Evolutionary conservation across 2,329 filamentous ascomycete genomes (phyloP).

Genomic region (Fusarium oxysporum): DNA sequence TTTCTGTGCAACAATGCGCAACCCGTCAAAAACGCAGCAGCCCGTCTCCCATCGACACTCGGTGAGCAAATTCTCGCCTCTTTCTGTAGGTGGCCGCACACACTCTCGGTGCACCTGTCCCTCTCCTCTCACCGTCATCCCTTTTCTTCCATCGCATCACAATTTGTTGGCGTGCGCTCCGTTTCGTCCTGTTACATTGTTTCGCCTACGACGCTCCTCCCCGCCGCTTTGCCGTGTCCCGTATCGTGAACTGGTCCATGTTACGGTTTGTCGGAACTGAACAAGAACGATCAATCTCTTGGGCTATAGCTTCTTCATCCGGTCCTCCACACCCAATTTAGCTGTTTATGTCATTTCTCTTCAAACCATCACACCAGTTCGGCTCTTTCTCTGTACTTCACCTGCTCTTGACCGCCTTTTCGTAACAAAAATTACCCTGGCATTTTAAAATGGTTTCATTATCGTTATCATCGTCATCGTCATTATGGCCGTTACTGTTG

Average conservation of each 20-base stretch:
- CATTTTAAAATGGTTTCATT: conserved; percentile 11
- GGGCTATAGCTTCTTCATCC: conserved; percentile 16
- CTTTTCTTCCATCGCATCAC: background rate
- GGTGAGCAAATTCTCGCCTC: conserved; percentile 35
- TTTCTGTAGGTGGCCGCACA: conserved; percentile 29
- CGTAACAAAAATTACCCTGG: conserved; percentile 2
- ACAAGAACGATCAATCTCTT: conserved; percentile 27
- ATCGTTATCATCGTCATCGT: conserved; percentile 29
- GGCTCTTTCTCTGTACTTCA: conserved; percentile 6
- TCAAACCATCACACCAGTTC: conserved; percentile 3
- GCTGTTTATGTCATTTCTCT: background rate
- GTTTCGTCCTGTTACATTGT: conserved; percentile 3
- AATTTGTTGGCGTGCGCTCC: background rate
- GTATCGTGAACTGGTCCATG: conserved; percentile 3
- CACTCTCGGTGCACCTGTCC: background rate
- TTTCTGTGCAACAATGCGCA: conserved; percentile 12
- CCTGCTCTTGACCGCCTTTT: conserved; percentile 26
- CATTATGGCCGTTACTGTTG: conserved; percentile 22
- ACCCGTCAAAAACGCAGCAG: conserved; percentile 30
- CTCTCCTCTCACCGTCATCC: conserved; percentile 11
- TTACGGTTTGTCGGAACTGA: conserved; percentile 6
- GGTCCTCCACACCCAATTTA: background rate
- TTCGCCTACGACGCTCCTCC: background rate
- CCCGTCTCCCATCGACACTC: conserved; percentile 27
- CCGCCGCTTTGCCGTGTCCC: background rate